Evolutionary conservation across 805 yeast species (phyloP).

Genomic region (Vanderwaltozyma tropicalis): DNA sequence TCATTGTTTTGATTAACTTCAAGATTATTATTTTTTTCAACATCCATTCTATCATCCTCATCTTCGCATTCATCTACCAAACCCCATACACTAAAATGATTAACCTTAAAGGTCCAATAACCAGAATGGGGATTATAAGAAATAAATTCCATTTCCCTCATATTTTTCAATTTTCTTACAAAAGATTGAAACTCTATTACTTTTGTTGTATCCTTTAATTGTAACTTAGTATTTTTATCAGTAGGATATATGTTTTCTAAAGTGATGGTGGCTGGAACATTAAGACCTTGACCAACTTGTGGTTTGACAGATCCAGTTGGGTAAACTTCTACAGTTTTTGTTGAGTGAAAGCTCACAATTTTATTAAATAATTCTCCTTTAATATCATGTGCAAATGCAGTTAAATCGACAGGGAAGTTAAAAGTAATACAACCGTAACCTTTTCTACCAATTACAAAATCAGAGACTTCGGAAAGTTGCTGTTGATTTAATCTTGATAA

Average conservation of each 20-base stretch:
- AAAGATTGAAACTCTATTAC: slow-evolving; percentile 37
- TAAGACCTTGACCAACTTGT: slow-evolving; percentile 55
- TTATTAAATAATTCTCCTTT: slow-evolving; percentile 31
- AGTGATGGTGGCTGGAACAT: slow-evolving; percentile 67
- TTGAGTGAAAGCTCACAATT: slow-evolving; percentile 37
- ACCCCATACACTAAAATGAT: slow-evolving; percentile 95
- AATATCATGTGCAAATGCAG: slow-evolving; percentile 36
- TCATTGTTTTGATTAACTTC: not conserved
- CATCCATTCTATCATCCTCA: slow-evolving; percentile 41
- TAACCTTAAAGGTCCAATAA: slow-evolving; percentile 70
- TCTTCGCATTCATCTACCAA: slow-evolving; percentile 56
- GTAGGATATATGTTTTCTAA: slow-evolving; percentile 51
- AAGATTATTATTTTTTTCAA: slow-evolving; percentile 11
- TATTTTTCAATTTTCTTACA: slow-evolving; percentile 40
- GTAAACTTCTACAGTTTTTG: slow-evolving; percentile 50
- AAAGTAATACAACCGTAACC: slow-evolving; percentile 63
- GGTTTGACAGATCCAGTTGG: slow-evolving; percentile 47
- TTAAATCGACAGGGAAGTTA: slow-evolving; percentile 56
- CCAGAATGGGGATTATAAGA: slow-evolving; percentile 70
- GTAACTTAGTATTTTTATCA: slow-evolving; percentile 22
- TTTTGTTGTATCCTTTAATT: slow-evolving; percentile 23
- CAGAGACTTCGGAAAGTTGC: slow-evolving; percentile 44
- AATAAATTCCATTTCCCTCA: slow-evolving; percentile 66
- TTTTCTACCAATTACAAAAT: slow-evolving; percentile 58
- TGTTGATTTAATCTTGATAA: slow-evolving; percentile 35